Base-by-base conservation (phyloP, 2,329 filamentous ascomycete genomes). In the Pleurostoma richardsiae region DNA sequence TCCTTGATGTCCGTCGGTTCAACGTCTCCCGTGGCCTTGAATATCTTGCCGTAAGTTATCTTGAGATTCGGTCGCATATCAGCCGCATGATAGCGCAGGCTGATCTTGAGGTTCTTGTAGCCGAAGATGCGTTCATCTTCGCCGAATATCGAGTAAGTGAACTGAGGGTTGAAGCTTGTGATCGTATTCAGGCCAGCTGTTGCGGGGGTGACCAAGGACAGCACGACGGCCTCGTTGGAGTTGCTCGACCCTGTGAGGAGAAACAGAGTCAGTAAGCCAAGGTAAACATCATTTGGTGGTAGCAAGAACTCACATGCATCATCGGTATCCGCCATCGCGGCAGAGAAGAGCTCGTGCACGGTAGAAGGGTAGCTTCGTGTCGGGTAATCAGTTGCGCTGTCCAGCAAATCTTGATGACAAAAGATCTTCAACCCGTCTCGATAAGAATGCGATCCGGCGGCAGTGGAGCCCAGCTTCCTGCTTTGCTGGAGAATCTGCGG, bases 101-200 rank as follows among this genome's bases (percentile, higher is more conserved):
- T 80, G 60, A 97, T 85, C 53, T 82, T 82, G 46, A 96, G 77
- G 45, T 83, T 82, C 62, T 90, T 85, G 73, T 96, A 96, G 36
- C 92, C 92, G 57, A 95, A 91, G 53, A 97, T 92, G 30, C 78
- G 80, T 66, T 99, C 90, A 6, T 94, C 85, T n/a, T 97, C 86
- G 59, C 90, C 90, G 56, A 97, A 96, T 53, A 99, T 86, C 2
- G 89, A 74, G 66, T 97, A 96, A 19, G 92, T 96, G 64, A 91
- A 95, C 60, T 81, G 80, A 0, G 94, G 95, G 50, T 88, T 77
- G 66, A 99, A 97, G 29, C 80, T 78, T 29, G 79, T 76, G 55
- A 85, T 69, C 30, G 76, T 79, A 56, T 79, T 80, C 43, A 78
- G 60, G 53, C 73, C 72, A 6, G 67, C 66, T 19, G 71, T 64